Evolutionary conservation across 306 rosid genomes (phyloP).

Genomic region (Herpetospermum pedunculosum): DNA sequence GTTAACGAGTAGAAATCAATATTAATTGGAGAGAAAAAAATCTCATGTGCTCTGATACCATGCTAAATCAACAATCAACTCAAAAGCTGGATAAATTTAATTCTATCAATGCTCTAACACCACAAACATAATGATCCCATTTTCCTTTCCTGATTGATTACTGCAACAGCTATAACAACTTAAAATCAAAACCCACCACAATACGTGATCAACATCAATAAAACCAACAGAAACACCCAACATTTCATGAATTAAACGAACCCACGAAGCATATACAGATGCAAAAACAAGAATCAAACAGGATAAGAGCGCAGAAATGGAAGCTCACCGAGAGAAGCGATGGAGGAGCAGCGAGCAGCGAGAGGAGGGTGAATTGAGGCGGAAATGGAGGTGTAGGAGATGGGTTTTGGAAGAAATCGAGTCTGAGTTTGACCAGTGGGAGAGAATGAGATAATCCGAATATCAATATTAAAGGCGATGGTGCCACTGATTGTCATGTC

Average conservation of each 20-base stretch:
- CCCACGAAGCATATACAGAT: neutral
- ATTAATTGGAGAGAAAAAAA: no score
- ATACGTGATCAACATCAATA: neutral
- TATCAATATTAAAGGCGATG: constrained; percentile 4
- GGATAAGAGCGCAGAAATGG: neutral
- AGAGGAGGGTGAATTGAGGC: neutral
- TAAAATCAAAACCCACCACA: neutral
- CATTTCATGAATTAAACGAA: neutral
- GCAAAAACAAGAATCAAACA: neutral
- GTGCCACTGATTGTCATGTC: constrained; percentile 10
- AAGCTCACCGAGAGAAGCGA: neutral
- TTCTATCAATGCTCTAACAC: no score
- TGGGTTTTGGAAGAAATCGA: neutral
- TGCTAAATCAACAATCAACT: no score
- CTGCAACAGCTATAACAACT: neutral
- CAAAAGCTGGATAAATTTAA: no score
- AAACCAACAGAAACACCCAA: neutral
- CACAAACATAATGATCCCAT: neutral
- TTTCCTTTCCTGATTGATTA: neutral
- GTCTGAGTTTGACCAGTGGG: neutral
- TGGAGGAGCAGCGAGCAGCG: neutral
- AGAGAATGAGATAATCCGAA: constrained; percentile 2
- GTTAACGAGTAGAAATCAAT: no score
- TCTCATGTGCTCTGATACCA: no score
- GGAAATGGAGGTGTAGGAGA: neutral